Conservation (phyloP, 345 rosid genomes). For the Syzygium jambos region DNA sequence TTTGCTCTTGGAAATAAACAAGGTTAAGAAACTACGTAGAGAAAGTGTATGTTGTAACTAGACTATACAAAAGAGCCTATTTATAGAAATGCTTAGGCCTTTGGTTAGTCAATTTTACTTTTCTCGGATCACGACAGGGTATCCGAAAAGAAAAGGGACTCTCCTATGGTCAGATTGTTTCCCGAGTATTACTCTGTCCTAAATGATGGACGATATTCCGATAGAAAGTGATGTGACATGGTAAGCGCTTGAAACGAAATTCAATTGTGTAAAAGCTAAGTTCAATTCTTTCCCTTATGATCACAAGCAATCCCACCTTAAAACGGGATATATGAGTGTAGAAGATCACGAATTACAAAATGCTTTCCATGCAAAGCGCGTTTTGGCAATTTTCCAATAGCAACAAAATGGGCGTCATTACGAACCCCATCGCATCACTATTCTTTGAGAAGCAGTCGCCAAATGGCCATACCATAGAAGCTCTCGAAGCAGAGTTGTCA, state of each 20-base stretch:
- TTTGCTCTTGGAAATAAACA: background rate
- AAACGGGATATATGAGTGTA: background rate
- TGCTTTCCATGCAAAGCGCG: background rate
- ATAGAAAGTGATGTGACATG: no score
- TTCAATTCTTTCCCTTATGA: background rate
- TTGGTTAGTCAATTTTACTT: background rate
- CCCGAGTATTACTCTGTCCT: no score
- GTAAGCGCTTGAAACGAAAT: no score
- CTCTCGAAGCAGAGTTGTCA: background rate
- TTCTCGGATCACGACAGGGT: background rate
- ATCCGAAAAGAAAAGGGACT: no score
- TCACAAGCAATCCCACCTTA: background rate
- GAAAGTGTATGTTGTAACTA: background rate
- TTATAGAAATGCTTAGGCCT: background rate
- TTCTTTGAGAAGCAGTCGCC: background rate
- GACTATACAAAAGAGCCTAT: background rate
- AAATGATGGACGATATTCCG: no score
- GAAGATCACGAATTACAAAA: background rate
- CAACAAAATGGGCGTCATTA: background rate
- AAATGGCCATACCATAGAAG: background rate
- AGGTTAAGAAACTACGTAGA: background rate
- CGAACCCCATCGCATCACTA: background rate
- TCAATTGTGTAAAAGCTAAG: no score
- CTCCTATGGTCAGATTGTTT: no score
- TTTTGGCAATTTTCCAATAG: background rate